Evolutionary conservation across 2,329 filamentous ascomycete species (phyloP).

Genomic region (Colletotrichum incanum): DNA sequence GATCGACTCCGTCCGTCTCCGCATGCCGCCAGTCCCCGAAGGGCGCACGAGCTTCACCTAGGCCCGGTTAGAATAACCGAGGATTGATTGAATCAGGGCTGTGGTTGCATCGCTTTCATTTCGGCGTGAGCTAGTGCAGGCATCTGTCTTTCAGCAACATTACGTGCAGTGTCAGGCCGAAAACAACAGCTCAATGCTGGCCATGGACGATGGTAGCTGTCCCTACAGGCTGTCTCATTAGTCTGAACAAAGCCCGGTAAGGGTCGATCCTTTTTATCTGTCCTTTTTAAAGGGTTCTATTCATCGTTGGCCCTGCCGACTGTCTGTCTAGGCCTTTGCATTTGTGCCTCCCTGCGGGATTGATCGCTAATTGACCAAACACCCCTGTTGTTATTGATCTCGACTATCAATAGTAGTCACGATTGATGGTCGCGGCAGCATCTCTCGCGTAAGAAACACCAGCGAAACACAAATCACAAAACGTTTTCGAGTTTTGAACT

Average conservation of each 20-base stretch:
- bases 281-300: not conserved
- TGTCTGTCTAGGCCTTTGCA: not conserved
- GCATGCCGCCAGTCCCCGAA: slow-evolving; percentile 27
- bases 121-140: not conserved
- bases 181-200: slow-evolving; percentile 6
- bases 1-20: slow-evolving; percentile 28
- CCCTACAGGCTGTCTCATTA: not conserved
- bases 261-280: not conserved
- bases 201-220: not conserved
- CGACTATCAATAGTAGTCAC: not conserved
- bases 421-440: not conserved
- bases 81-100: slow-evolving; percentile 1
- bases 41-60: slow-evolving; percentile 6
- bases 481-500: not conserved
- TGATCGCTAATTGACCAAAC: not conserved
- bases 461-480: not conserved
- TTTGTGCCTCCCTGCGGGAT: not conserved
- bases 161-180: slow-evolving; percentile 16
- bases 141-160: slow-evolving; percentile 10
- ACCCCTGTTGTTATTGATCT: not conserved
- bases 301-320: not conserved
- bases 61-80: not conserved
- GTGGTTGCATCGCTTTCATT: slow-evolving; percentile 23
- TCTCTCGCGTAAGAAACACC: too few species aligned
- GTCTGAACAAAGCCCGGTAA: not conserved